These are phyloP conservation scores for Vitis vinifera DNA, from an alignment of 164 flowering plant species.

Conservation along the genomic window DNA sequence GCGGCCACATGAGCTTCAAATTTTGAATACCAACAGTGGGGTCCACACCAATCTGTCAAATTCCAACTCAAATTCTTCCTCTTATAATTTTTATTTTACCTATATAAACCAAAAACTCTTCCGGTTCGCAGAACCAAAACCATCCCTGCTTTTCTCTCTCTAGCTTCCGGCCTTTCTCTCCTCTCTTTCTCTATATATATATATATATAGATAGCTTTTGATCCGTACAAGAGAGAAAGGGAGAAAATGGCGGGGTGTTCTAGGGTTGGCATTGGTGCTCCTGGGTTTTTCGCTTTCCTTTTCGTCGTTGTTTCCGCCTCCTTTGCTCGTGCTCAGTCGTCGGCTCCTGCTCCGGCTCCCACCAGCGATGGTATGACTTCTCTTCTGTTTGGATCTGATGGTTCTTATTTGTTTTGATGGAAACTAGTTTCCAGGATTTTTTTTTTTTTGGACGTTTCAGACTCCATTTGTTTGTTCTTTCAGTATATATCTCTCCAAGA, in stretches of 20 bases:
- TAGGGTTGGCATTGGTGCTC: slow-evolving; percentile 18
- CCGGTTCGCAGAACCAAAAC: no score
- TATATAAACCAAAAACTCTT: no score
- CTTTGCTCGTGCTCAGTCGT: slow-evolving; percentile 26
- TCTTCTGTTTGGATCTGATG: background rate
- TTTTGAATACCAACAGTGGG: no score
- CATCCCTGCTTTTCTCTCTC: background rate
- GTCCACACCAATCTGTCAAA: no score
- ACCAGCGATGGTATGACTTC: slow-evolving; percentile 44
- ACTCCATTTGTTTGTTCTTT: no score
- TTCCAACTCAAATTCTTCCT: no score
- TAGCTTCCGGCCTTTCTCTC: no score
- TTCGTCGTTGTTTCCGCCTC: slow-evolving; percentile 27
- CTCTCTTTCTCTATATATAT: background rate
- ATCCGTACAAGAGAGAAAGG: background rate
- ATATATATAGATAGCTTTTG: background rate
- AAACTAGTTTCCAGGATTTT: background rate
- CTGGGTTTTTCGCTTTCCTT: slow-evolving; percentile 18
- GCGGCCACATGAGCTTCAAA: no score
- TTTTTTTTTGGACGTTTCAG: background rate
- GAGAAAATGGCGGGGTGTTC: slow-evolving; percentile 25
- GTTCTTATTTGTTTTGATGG: background rate
- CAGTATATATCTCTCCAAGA: no score
- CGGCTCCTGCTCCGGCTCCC: slow-evolving; percentile 51
- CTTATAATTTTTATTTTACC: no score